phyloP scores from a whole-genome alignment of 2,329 filamentous ascomycete species.

The Fusarium albosuccineum region DNA sequence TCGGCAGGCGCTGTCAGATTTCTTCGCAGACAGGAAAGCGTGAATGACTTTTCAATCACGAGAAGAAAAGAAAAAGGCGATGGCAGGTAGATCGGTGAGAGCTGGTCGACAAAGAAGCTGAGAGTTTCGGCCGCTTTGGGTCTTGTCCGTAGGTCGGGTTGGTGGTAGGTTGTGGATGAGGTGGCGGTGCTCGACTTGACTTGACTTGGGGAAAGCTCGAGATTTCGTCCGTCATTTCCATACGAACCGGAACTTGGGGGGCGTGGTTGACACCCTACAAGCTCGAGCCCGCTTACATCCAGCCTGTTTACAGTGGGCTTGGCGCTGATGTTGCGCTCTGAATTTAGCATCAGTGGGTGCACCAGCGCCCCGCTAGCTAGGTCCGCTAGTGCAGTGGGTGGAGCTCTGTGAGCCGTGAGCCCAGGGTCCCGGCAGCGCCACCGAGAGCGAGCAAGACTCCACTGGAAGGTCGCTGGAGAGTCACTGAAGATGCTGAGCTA shows the following conservation, averaged over 20 bases:
- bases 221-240: neutral
- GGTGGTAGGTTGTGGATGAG: constrained; percentile 18
- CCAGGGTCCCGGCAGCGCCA: neutral
- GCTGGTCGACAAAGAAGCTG: neutral
- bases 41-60: neutral
- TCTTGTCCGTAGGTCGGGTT: neutral
- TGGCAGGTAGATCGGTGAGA: neutral
- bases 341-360: constrained; percentile 32
- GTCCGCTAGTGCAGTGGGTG: neutral
- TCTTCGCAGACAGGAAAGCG: neutral
- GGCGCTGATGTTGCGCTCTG: constrained; percentile 28
- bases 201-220: neutral
- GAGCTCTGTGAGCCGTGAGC: neutral
- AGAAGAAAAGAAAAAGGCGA: neutral
- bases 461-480: neutral
- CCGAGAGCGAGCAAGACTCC: neutral
- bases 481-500: neutral
- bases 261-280: neutral
- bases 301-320: constrained; percentile 33
- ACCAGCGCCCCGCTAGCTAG: constrained; percentile 11
- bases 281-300: constrained; percentile 11
- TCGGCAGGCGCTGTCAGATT: neutral
- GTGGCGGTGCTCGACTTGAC: constrained; percentile 29
- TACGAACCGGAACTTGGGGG: constrained; percentile 7
- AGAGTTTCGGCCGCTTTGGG: neutral